Base-by-base conservation (phyloP, 2,329 filamentous ascomycete species). In the Venturia effusa region DNA sequence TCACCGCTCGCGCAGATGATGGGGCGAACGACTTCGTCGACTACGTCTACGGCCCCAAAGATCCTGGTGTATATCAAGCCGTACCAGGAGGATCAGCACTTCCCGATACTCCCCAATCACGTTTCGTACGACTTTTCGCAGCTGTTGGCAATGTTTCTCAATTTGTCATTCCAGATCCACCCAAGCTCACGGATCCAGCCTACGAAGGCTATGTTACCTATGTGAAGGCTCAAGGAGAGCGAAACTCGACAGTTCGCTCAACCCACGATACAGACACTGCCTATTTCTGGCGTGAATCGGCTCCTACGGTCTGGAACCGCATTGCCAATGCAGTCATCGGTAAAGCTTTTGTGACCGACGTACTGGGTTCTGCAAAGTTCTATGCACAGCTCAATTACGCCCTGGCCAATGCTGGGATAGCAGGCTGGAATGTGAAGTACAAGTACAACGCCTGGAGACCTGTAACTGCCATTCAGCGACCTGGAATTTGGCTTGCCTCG, bases 371-470 rank as follows among this genome's bases (percentile, higher is more conserved):
- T 4, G 70, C 70, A 17, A 70, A 69, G 54, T 71, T 71, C 68
- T 71, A 71, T 39, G 67, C 68, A 0, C 69, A 71, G 57, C 64
- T 72, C 27, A 70, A 72, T 62, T 71, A 71, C 60, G 70, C 70
- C 10, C 66, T 71, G 19, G 68, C 69, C 24, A 72, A 72, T 60
- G 70, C 70, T 48, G 70, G 66, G 10, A 70, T 72, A 27, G 70
- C 69, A 13, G 64, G 66, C 27, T 71, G 69, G 68, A 66, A 71
- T 57, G 65, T 68, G 3, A 71, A 71, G 61, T 69, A 68, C 19
- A 67, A 64, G 63, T 70, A 69, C 59, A 69, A 71, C 64, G 48
- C 66, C 60, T 71, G 70, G 70, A 67, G 70, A 19, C 70, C 70
- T 3, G 64, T 71, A 7, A 62, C 69, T 6, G 68, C 71, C 15